phyloP scores from a whole-genome alignment of 306 rosid genomes.

The Aeschynomene evenia region DNA sequence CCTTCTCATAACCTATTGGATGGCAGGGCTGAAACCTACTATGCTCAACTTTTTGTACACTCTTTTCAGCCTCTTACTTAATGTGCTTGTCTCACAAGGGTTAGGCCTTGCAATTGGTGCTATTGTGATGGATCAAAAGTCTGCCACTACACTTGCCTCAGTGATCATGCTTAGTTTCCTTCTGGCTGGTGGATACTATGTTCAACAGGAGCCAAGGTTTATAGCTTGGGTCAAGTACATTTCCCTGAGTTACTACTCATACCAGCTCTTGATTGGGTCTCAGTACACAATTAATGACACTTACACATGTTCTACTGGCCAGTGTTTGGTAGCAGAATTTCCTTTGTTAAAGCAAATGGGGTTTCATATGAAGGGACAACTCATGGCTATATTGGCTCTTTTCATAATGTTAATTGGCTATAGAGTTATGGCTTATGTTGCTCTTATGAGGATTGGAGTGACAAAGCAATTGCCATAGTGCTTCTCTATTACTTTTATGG shows the following conservation, averaged over 20 bases:
- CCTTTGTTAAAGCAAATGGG: constrained; percentile 52
- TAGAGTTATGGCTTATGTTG: constrained; percentile 63
- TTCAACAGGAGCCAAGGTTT: constrained; percentile 59
- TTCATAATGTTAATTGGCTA: constrained; percentile 54
- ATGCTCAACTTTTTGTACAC: constrained; percentile 30
- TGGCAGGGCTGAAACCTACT: constrained; percentile 53
- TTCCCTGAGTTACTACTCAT: constrained; percentile 46
- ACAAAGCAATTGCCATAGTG: constrained; percentile 33
- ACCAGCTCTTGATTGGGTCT: constrained; percentile 55
- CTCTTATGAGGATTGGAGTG: constrained; percentile 64
- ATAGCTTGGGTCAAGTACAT: constrained; percentile 62
- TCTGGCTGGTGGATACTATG: constrained; percentile 63
- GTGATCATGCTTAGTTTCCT: constrained; percentile 56
- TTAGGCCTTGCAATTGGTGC: constrained; percentile 76
- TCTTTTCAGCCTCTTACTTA: constrained; percentile 37
- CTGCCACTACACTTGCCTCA: constrained; percentile 61
- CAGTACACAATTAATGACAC: constrained; percentile 45
- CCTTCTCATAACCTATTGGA: constrained; percentile 50
- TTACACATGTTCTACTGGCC: constrained; percentile 46
- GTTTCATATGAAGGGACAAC: constrained; percentile 35
- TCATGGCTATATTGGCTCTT: constrained; percentile 37
- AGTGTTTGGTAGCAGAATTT: constrained; percentile 43
- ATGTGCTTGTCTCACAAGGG: constrained; percentile 66
- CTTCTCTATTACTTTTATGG: no score
- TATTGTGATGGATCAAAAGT: constrained; percentile 46